These are phyloP conservation scores for Mytilinidion resinicola DNA, from an alignment of 495 filamentous ascomycete species.

Conservation along the genomic window DNA sequence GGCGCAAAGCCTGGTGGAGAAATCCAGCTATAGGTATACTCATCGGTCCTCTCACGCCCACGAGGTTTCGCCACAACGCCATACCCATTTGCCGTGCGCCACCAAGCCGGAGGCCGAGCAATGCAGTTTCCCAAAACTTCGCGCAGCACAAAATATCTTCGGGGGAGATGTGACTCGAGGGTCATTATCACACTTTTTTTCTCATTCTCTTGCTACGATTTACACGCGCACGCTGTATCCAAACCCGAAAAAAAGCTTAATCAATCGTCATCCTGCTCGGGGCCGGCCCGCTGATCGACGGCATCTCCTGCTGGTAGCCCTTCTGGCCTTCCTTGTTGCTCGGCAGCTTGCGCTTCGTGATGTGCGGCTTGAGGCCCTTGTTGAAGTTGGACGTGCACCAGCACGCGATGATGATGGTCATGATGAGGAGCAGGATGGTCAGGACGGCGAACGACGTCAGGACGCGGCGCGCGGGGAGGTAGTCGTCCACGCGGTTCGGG, in stretches of 20 bases:
- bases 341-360: slow-evolving; percentile 56
- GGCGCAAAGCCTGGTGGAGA: too few relatives aligned
- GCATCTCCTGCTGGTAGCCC: slow-evolving; percentile 57
- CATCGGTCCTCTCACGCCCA: too few relatives aligned
- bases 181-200: too few relatives aligned
- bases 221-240: too few relatives aligned
- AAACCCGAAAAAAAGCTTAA: slow-evolving; percentile 35
- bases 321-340: slow-evolving; percentile 60
- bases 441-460: slow-evolving; percentile 92
- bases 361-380: slow-evolving; percentile 81
- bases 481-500: slow-evolving; percentile 42
- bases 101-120: too few relatives aligned
- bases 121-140: too few relatives aligned
- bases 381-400: slow-evolving; percentile 87
- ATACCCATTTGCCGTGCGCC: too few relatives aligned
- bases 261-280: slow-evolving; percentile 85
- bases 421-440: slow-evolving; percentile 77
- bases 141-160: too few relatives aligned
- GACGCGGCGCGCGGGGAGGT: slow-evolving; percentile 66
- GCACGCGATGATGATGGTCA: slow-evolving; percentile 83
- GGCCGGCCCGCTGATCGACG: slow-evolving; percentile 46
- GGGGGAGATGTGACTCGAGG: too few relatives aligned
- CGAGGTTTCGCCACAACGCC: too few relatives aligned
- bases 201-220: too few relatives aligned
- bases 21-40: too few relatives aligned